Evolutionary conservation across 2,329 filamentous ascomycete genomes (phyloP), one percentile per base, ranked within the genome.

Genomic region (Botryotinia calthae): DNA sequence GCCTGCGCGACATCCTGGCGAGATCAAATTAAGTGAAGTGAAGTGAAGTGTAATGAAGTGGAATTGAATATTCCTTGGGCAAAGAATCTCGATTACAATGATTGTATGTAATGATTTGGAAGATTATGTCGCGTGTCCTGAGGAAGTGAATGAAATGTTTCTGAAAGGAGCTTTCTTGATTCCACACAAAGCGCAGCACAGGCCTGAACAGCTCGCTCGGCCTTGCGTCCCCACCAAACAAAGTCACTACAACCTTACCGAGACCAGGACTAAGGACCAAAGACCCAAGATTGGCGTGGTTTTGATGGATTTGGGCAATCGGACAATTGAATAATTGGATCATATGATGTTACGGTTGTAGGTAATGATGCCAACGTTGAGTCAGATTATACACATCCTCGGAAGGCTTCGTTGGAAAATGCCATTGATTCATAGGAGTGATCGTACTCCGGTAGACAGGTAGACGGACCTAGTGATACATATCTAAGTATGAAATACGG

Each of bases 1-100:
- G 85, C 81, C 93, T 89, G 86, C 93, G 88, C 79, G 93, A 96
- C 93, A 97, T 97, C n/a, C 65, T 56, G n/a, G n/a, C 12, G n/a
- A 68, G 37, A 22, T 56, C 42, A n/a, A 20, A 68, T 56, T 28
- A 40, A 51, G 51, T 62, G n/a, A 44, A 54, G 34, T 31, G 31
- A 8, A 58, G 18, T 56, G n/a, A 42, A 54, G 37, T 8, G 37
- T 9, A 37, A 37, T 37, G 37, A 37, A 56, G 18, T 22, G 31
- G 42, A 54, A 56, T 25, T n/a, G 31, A 51, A 9, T 20, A n/a
- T 22, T 44, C 34, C n/a, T 70, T 46, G 46, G 20, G 31, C 12
- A 31, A 18, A 62, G 62, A 40, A 42, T n/a, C 14, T n/a, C 44
- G 18, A 37, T 63, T 63, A 70, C 34, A 58, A 48, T 34, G 56